Base-by-base conservation (phyloP, 208 protist species). In the Endotrypanum monterogeii region DNA sequence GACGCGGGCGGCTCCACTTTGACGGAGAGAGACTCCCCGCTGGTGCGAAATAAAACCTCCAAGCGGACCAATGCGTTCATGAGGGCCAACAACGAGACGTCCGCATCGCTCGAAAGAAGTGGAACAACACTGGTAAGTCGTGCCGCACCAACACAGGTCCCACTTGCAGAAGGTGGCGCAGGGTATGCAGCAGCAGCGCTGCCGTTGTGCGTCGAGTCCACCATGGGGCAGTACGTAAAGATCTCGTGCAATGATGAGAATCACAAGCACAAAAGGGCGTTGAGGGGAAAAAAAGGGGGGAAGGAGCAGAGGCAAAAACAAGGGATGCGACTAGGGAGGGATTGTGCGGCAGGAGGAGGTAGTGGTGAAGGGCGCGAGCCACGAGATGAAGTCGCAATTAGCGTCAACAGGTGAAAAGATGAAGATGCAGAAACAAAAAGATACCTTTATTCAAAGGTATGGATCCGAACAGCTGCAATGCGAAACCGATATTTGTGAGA, bases 21-120 rank as follows among this genome's bases (percentile, higher is more conserved):
- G 18, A 54, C 68, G 54, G 32, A 41, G 68, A 73, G 68, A 51
- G 68, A 51, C 9, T 73, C 68, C 7, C 68, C 68, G 25, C 68
- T 62, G 55, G 30, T 35, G 18, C 68, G 39, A 62, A 73, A 73
- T 28, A 58, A 39, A 9, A 14, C 41, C 54, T 73, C 68, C 25
- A 73, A 37, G 25, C 20, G 41, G 32, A 50, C 30, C 48, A 70
- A n/a, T 11, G 44, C 39, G 30, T 54, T 20, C 46, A 52, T 51
- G 48, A 70, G 32, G 14, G 48, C 11, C 20, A 50, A 11, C 28
- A 70, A 28, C 18, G 66, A 52, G 14, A 16, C 32, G 7, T 9
- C 48, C 7, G 66, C 66, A 46, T 70, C 66, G 5, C 66, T 51
- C 18, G 20, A 28, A 20, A 12, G 66, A 16, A 39, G 50, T 9